These are phyloP conservation scores for Pythium apleroticum DNA, from an alignment of 352 stramenopile species.

Conservation along the genomic window DNA sequence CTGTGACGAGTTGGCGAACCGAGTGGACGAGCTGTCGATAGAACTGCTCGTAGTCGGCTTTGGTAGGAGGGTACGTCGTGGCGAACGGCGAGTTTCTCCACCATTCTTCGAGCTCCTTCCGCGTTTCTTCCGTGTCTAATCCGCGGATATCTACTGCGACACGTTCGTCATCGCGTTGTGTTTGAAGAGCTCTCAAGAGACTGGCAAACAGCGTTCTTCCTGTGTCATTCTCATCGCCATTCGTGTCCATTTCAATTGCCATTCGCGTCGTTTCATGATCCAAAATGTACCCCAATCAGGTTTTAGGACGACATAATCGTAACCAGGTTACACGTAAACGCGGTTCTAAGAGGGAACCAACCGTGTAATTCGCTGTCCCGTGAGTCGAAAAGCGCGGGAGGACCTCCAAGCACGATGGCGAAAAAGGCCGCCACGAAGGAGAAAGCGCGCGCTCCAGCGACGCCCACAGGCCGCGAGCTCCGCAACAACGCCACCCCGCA, in stretches of 20 bases:
- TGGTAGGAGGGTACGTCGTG: not conserved
- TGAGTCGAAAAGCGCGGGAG: conserved; percentile 7
- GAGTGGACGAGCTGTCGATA: conserved; percentile 8
- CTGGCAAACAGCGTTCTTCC: conserved; percentile 16
- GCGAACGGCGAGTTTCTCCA: not conserved
- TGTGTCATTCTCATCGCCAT: not conserved
- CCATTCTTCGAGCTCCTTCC: conserved; percentile 14
- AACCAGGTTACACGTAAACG: not conserved
- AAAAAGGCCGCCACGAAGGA: conserved; percentile 12
- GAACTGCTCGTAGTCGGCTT: conserved; percentile 6
- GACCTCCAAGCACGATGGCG: conserved; percentile 13
- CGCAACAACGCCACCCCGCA: conserved; percentile 5
- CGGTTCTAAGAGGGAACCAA: conserved; percentile 15
- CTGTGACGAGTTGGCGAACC: not conserved
- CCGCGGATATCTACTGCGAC: not conserved
- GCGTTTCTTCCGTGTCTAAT: not conserved
- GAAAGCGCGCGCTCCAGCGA: conserved; percentile 17
- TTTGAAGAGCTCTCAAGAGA: not conserved
- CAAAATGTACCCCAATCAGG: not conserved
- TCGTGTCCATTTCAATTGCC: not conserved
- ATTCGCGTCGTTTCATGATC: conserved; percentile 10
- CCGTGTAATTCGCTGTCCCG: not conserved
- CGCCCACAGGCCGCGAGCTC: not conserved
- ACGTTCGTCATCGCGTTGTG: not conserved
- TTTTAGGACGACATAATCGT: not conserved